These are phyloP conservation scores for Phytophthora rubi DNA, from an alignment of 352 stramenopile species.

Conservation along the genomic window DNA sequence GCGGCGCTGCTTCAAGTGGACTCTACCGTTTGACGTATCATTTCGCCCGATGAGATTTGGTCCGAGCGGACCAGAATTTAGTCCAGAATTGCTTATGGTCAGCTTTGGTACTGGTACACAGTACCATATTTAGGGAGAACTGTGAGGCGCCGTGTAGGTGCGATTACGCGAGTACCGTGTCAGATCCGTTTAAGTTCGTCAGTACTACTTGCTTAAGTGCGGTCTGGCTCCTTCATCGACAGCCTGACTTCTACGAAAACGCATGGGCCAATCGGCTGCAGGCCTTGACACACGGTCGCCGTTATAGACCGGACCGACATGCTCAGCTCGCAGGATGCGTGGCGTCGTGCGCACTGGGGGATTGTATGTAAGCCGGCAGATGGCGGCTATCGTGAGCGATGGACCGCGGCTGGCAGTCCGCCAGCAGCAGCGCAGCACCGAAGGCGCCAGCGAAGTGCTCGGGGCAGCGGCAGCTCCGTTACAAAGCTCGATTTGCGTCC, in stretches of 20 bases:
- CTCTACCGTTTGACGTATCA: conserved; percentile 21
- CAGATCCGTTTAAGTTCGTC: not conserved
- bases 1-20: conserved; percentile 15
- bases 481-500: conserved; percentile 31
- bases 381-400: conserved; percentile 24
- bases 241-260: not conserved
- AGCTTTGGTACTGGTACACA: not conserved
- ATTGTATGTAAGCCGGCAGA: conserved; percentile 27
- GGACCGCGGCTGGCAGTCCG: conserved; percentile 11
- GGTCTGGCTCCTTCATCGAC: not conserved
- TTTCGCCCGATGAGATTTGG: not conserved
- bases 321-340: conserved; percentile 21
- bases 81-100: not conserved
- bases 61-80: not conserved
- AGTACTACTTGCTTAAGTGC: not conserved
- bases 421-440: not conserved
- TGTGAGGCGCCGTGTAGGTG: not conserved
- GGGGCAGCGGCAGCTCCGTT: conserved; percentile 8
- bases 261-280: not conserved
- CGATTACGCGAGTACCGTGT: not conserved
- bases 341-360: conserved; percentile 12
- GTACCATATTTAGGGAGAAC: not conserved
- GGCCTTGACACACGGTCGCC: not conserved
- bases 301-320: conserved; percentile 1
- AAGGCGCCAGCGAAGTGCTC: not conserved